Percentiles rank a stretch among this genome's conserved stretches.
These are phyloP conservation scores for Lichenothelia convexa DNA, from an alignment of 495 filamentous ascomycete genomes.

Conservation along the genomic window DNA sequence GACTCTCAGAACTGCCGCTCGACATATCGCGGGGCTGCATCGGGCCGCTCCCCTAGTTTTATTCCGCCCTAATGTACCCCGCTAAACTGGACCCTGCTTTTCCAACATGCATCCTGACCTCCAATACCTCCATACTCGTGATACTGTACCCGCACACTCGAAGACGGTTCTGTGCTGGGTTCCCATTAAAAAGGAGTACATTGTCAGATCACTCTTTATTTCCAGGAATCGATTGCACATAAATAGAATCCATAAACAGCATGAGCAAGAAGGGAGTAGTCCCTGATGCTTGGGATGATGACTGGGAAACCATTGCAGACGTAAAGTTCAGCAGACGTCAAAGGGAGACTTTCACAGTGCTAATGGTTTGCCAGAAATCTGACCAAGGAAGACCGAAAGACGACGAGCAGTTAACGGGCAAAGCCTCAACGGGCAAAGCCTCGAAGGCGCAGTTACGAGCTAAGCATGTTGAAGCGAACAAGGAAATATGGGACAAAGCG, in stretches of 20 bases:
- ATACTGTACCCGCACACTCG: neutral
- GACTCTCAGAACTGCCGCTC: too few species aligned
- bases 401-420: slow-evolving; percentile 1
- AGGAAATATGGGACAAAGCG: slow-evolving; percentile 77
- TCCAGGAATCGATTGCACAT: neutral
- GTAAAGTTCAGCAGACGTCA: slow-evolving; percentile 20
- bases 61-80: too few species aligned
- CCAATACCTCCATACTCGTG: neutral
- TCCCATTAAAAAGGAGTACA: too few species aligned
- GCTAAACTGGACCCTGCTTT: neutral
- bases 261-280: slow-evolving; percentile 31
- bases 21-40: too few species aligned
- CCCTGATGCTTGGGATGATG: slow-evolving; percentile 79
- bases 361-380: too few species aligned
- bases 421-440: slow-evolving; percentile 29
- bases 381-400: too few species aligned
- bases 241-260: slow-evolving; percentile 6
- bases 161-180: neutral
- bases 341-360: neutral
- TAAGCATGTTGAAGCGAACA: slow-evolving; percentile 64
- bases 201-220: neutral
- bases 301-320: slow-evolving; percentile 71
- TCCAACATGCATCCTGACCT: neutral
- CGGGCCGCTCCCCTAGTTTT: too few species aligned
- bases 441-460: slow-evolving; percentile 62